Evolutionary conservation across 805 yeast species (phyloP).

Genomic region (Nakazawaea wyomingensis): DNA sequence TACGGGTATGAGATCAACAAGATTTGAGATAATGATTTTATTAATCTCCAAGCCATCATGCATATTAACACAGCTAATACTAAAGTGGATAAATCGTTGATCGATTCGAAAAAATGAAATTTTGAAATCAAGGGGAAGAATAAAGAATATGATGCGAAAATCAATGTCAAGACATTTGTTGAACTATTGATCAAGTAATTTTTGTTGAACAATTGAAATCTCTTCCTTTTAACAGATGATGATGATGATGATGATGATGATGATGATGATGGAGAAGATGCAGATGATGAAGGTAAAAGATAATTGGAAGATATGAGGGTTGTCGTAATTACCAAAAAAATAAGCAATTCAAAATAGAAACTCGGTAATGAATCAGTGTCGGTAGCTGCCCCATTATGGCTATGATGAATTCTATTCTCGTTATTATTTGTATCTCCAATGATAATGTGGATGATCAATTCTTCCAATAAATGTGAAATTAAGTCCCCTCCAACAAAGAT

Average conservation of each 20-base stretch:
- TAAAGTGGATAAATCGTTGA: constrained; percentile 42
- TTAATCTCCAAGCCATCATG: constrained; percentile 46
- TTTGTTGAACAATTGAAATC: constrained; percentile 21
- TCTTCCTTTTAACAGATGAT: constrained; percentile 6
- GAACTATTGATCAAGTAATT: constrained; percentile 10
- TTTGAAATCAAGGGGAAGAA: constrained; percentile 31
- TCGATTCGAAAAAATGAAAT: constrained; percentile 19
- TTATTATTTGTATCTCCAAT: constrained; percentile 23
- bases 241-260: constrained; percentile 13
- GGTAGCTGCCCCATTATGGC: constrained; percentile 24
- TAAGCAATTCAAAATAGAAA: constrained; percentile 24
- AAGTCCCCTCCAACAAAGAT: constrained; percentile 90
- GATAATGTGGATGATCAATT: constrained; percentile 43
- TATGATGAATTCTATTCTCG: constrained; percentile 24
- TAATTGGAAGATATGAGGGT: constrained; percentile 31
- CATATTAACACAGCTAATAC: constrained; percentile 39
- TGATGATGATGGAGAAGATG: background rate
- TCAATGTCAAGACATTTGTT: constrained; percentile 37
- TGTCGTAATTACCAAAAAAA: constrained; percentile 21
- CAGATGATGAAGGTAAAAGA: constrained; percentile 10
- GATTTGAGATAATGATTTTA: constrained; percentile 45
- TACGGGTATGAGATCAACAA: constrained; percentile 50
- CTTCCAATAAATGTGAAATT: constrained; percentile 82
- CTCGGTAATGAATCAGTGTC: constrained; percentile 19
- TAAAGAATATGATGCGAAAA: constrained; percentile 35